Evolutionary conservation across 192 early-diverging fungal genomes (phyloP).

Genomic region (Chytriomyces confervae): DNA sequence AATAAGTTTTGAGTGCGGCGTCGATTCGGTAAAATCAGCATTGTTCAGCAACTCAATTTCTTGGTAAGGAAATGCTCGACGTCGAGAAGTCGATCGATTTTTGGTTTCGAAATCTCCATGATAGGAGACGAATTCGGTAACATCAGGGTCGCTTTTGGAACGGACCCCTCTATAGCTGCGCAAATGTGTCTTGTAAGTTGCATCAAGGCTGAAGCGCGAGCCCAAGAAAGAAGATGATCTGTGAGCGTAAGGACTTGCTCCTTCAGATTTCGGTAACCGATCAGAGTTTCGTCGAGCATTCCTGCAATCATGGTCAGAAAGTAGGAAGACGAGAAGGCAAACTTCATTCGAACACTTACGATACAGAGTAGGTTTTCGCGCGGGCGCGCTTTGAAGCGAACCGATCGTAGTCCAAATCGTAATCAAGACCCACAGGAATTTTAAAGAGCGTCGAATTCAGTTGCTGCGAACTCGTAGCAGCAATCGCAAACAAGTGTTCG

Average conservation of each 20-base stretch:
- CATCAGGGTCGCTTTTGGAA: background rate
- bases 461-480: background rate
- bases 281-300: background rate
- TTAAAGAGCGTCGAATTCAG: constrained; percentile 35
- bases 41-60: constrained; percentile 29
- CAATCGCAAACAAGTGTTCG: constrained; percentile 53
- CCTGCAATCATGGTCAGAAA: background rate
- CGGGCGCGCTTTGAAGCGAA: background rate
- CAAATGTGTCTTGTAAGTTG: constrained; percentile 22
- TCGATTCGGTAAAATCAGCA: constrained; percentile 9
- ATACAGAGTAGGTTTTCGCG: background rate
- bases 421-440: constrained; percentile 23
- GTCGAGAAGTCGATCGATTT: background rate
- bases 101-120: constrained; percentile 3
- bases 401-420: constrained; percentile 12
- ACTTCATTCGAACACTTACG: background rate
- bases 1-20: constrained; percentile 27
- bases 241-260: constrained; percentile 12
- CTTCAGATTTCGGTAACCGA: constrained; percentile 4
- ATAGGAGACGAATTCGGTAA: constrained; percentile 15
- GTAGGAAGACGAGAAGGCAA: background rate
- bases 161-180: constrained; percentile 5
- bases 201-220: constrained; percentile 11
- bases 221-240: constrained; percentile 19
- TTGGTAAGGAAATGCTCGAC: constrained; percentile 17